A percentile compares a stretch with the other conserved stretches of the same genome.
phyloP scores from a whole-genome alignment of 164 flowering plant species.

The Annona squamosa region DNA sequence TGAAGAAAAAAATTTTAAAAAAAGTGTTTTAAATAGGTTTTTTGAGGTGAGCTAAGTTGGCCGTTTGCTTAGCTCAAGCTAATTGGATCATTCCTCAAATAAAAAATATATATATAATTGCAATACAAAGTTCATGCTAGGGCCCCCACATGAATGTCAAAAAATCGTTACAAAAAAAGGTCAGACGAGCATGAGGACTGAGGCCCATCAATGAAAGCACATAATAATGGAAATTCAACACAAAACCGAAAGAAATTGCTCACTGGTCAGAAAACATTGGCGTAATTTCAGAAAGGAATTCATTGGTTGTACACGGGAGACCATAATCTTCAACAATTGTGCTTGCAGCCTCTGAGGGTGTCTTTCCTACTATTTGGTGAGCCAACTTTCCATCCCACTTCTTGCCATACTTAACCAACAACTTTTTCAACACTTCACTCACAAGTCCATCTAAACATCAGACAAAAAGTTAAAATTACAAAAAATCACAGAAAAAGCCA shows the following conservation, averaged over 20 bases:
- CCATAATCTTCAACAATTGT: slow-evolving; percentile 71
- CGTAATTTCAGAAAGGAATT: slow-evolving; percentile 51
- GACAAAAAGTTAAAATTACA: background rate
- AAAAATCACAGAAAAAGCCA: background rate
- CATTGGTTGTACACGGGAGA: slow-evolving; percentile 59
- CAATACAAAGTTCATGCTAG: too few relatives aligned
- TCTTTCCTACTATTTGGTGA: slow-evolving; percentile 55
- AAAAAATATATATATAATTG: too few relatives aligned
- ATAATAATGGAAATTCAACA: too few relatives aligned
- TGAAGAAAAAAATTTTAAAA: too few relatives aligned
- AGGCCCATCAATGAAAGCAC: too few relatives aligned
- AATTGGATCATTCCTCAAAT: too few relatives aligned
- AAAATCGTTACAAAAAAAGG: too few relatives aligned
- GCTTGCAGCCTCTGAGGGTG: slow-evolving; percentile 65
- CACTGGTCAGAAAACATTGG: slow-evolving; percentile 71
- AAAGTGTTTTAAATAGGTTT: too few relatives aligned
- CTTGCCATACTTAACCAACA: slow-evolving; percentile 66
- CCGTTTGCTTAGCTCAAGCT: too few relatives aligned
- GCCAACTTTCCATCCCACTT: slow-evolving; percentile 76
- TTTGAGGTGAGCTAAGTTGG: too few relatives aligned
- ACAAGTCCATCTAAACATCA: slow-evolving; percentile 59
- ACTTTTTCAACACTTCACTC: slow-evolving; percentile 46
- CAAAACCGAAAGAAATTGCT: slow-evolving; percentile 1
- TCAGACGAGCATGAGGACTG: too few relatives aligned
- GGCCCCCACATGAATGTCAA: too few relatives aligned